A percentile compares a stretch with the other conserved stretches of the same genome.
These are phyloP conservation scores for Tephrocybe sp. DNA, from an alignment of 768 basidiomycete species.

Conservation along the genomic window DNA sequence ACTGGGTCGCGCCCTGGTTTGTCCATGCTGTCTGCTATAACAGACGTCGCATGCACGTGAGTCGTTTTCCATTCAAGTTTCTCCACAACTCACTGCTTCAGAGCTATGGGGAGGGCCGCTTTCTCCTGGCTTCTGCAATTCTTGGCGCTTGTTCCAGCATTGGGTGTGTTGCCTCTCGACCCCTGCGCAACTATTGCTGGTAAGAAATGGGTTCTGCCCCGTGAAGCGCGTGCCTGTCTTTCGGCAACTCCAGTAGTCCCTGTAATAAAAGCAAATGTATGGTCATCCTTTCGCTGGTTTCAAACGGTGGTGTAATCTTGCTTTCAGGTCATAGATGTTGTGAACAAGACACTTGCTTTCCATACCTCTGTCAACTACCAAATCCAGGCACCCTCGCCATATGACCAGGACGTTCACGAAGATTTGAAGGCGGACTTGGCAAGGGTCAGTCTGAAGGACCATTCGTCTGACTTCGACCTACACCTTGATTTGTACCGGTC, in stretches of 20 bases:
- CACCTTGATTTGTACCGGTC: conserved; percentile 53
- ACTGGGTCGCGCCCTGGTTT: conserved; percentile 19
- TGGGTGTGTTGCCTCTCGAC: conserved; percentile 23
- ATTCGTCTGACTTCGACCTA: conserved; percentile 51
- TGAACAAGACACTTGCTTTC: conserved; percentile 57
- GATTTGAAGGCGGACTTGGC: conserved; percentile 50
- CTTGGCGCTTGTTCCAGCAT: neutral
- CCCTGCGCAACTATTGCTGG: conserved; percentile 53
- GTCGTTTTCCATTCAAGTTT: neutral
- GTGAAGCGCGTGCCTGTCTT: conserved; percentile 49
- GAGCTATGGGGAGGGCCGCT: neutral
- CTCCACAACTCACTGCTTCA: neutral
- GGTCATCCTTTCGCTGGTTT: conserved; percentile 7
- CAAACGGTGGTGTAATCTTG: too few species aligned
- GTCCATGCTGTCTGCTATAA: conserved; percentile 7
- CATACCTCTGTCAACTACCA: conserved; percentile 64
- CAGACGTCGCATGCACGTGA: neutral
- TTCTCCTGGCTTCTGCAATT: conserved; percentile 1
- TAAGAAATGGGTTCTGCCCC: conserved; percentile 52
- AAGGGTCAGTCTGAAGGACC: conserved; percentile 41
- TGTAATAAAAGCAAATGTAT: conserved; percentile 47
- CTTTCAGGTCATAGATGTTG: conserved; percentile 51
- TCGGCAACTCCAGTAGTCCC: conserved; percentile 45
- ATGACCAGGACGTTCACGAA: conserved; percentile 52
- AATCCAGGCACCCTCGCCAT: conserved; percentile 50